Base-by-base conservation (phyloP, 2,329 filamentous ascomycete species). In the Colletotrichum tropicale region DNA sequence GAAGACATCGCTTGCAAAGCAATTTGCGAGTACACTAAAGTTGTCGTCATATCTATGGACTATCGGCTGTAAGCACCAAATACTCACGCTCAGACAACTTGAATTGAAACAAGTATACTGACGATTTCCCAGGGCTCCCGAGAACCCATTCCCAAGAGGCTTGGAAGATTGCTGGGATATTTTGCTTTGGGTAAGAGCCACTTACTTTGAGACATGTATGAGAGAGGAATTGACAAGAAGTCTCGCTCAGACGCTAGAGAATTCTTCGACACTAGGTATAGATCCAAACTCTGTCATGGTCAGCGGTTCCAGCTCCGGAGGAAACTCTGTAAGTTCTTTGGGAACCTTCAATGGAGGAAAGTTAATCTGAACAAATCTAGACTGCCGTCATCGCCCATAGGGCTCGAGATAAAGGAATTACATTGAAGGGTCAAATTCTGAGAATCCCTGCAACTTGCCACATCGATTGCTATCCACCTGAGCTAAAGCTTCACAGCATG, bases 261-360 rank as follows among this genome's bases (percentile, higher is more conserved):
- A 52, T 21, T 52, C 43, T 24, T 52, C 43, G n/a, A 21, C 43
- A 21, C 43, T 52, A 10, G 43, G 43, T 12, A 52, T 52, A 52
- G 43, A 52, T 24, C 43, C 43, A 24, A 13, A 52, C 10, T 52
- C n/a, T 13, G 10, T 52, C 3, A 21, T 52, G 43, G 6, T 52
- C n/a, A 52, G 43, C 43, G 43, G 43, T 13, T 52, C 43, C 43
- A 52, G 43, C 43, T 52, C 43, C 12, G 43, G 43, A 52, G 43
- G 43, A 3, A 52, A 52, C n/a, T 52, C 43, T 21, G 43, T 52
- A 52, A 52, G 43, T 12, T 52, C 3, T 24, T 3, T 6, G 0
- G 6, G 12, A 10, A 8, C 10, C 1, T 9, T 52, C 13, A 13
- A 0, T 13, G 3, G n/a, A 2, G 43, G 3, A 7, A 21, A 48